phyloP scores from a whole-genome alignment of 2,329 filamentous ascomycete species.

The Colletotrichum eremochloae region DNA sequence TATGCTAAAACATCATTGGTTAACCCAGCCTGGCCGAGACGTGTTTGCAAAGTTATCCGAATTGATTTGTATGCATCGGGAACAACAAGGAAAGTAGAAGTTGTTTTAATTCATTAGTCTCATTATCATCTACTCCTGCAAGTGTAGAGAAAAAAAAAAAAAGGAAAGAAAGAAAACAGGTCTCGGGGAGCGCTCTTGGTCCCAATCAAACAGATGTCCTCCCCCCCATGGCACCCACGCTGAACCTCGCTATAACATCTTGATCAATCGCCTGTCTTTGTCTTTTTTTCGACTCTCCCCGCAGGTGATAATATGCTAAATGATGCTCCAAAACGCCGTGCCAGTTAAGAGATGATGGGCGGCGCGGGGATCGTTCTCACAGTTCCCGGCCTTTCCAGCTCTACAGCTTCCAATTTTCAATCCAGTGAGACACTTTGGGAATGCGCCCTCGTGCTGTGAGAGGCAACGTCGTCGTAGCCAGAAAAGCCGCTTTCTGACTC shows the following conservation, averaged over 20 bases:
- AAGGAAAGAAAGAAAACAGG: neutral
- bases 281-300: too few relatives aligned
- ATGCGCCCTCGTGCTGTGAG: conserved; percentile 25
- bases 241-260: neutral
- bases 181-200: neutral
- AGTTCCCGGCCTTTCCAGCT: too few relatives aligned
- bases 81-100: too few relatives aligned
- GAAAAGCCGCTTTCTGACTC: conserved; percentile 23
- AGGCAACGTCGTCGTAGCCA: conserved; percentile 14
- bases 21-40: neutral
- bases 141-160: neutral
- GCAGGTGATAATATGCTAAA: too few relatives aligned
- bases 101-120: conserved; percentile 5
- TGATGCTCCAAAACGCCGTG: neutral
- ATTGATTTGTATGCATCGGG: neutral
- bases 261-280: neutral
- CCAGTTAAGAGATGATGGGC: neutral
- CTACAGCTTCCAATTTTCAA: neutral
- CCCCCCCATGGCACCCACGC: conserved; percentile 16
- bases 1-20: neutral
- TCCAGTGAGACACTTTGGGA: neutral
- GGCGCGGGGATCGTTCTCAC: neutral
- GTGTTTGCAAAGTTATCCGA: neutral
- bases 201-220: conserved; percentile 2
- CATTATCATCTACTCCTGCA: conserved; percentile 3